phyloP scores from a whole-genome alignment of 2,329 filamentous ascomycete species.

The Epichloe hybrida region DNA sequence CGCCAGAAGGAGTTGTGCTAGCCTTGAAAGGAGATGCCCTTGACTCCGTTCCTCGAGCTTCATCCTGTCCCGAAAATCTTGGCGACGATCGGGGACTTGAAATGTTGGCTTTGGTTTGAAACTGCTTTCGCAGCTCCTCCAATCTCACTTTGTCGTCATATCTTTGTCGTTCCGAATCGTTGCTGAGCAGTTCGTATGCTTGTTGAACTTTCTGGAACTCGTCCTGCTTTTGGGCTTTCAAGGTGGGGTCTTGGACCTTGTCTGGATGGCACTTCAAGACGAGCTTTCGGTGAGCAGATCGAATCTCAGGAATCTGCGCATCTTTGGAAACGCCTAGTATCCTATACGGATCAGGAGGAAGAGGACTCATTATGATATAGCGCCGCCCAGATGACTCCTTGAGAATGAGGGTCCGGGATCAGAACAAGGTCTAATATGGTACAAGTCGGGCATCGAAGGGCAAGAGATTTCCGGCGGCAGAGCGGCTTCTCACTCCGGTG shows the following conservation, averaged over 20 bases:
- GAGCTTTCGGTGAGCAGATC: slow-evolving; percentile 70
- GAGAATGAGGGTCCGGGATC: slow-evolving; percentile 2
- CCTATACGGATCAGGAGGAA: slow-evolving; percentile 64
- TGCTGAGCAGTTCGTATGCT: slow-evolving; percentile 80
- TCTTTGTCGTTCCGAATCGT: slow-evolving; percentile 55
- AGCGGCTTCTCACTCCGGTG: background rate
- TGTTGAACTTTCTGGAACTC: slow-evolving; percentile 89
- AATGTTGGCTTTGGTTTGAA: slow-evolving; percentile 28
- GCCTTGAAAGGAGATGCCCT: slow-evolving; percentile 28
- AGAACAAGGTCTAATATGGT: background rate
- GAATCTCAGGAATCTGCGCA: slow-evolving; percentile 59
- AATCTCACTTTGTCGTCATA: slow-evolving; percentile 68
- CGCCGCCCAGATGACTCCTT: background rate
- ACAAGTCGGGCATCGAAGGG: background rate
- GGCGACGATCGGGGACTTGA: slow-evolving; percentile 30
- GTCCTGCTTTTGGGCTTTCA: slow-evolving; percentile 67
- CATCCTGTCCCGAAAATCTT: slow-evolving; percentile 15
- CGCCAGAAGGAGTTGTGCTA: slow-evolving; percentile 18
- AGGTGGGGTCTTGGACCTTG: slow-evolving; percentile 66
- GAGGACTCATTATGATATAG: slow-evolving; percentile 29
- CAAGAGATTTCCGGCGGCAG: background rate
- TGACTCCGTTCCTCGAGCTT: slow-evolving; percentile 2
- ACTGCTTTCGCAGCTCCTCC: slow-evolving; percentile 47
- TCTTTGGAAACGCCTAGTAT: slow-evolving; percentile 60
- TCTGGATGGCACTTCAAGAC: slow-evolving; percentile 84